Conservation (phyloP, 192 early-diverging fungal genomes). For the Coemansia furcata region DNA sequence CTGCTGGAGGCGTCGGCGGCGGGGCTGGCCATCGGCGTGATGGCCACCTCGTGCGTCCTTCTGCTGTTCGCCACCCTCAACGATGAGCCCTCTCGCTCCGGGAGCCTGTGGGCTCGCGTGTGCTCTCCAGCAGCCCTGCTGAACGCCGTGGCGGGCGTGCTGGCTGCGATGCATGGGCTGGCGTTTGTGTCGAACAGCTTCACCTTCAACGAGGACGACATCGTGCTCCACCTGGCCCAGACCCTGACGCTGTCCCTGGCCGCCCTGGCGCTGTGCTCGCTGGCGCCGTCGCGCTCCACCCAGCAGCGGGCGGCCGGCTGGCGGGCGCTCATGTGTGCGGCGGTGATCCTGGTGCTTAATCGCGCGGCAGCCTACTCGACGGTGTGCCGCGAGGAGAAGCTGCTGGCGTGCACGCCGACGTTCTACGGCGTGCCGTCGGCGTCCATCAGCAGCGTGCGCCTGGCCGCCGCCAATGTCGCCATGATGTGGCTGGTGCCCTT, state of each 20-base stretch:
- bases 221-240: constrained; percentile 65
- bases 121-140: constrained; percentile 16
- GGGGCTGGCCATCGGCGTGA: constrained; percentile 15
- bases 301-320: constrained; percentile 24
- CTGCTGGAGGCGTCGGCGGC: constrained; percentile 18
- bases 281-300: neutral
- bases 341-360: constrained; percentile 59
- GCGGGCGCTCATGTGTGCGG: constrained; percentile 45
- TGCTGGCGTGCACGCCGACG: constrained; percentile 72
- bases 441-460: constrained; percentile 26
- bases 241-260: constrained; percentile 51
- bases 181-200: constrained; percentile 87
- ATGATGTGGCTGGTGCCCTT: constrained; percentile 42
- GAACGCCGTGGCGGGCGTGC: constrained; percentile 33
- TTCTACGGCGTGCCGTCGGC: constrained; percentile 63
- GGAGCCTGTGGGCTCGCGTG: constrained; percentile 55
- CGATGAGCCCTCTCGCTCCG: constrained; percentile 53
- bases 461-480: constrained; percentile 22
- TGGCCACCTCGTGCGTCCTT: constrained; percentile 14
- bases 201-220: constrained; percentile 82
- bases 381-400: constrained; percentile 89
- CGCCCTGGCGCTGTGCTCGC: neutral
- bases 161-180: constrained; percentile 54
- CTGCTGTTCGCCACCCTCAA: constrained; percentile 8
- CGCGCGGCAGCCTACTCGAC: constrained; percentile 59